Conservation (phyloP, 2,329 filamentous ascomycete genomes). For the Paracorniculantispora psalliotae region DNA sequence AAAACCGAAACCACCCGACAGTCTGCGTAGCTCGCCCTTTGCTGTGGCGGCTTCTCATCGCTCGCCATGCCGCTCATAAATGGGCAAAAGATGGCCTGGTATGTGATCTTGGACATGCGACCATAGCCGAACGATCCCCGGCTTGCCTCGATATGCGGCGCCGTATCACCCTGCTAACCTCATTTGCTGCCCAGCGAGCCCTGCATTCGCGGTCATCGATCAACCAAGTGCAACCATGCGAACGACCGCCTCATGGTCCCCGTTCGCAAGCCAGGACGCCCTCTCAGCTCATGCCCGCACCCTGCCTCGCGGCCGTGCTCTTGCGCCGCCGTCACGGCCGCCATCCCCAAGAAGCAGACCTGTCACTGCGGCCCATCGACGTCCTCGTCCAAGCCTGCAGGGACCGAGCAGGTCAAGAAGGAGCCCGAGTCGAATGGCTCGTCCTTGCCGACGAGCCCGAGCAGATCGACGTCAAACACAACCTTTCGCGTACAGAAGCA, state of each 20-base stretch:
- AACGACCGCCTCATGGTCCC: slow-evolving; percentile 64
- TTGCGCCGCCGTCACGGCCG: slow-evolving; percentile 59
- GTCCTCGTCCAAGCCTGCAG: slow-evolving; percentile 17
- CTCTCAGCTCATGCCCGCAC: slow-evolving; percentile 65
- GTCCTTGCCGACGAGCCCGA: slow-evolving; percentile 26
- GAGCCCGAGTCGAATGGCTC: slow-evolving; percentile 21
- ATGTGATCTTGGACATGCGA: slow-evolving; percentile 31
- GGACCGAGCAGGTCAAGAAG: slow-evolving; percentile 20
- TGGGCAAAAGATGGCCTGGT: slow-evolving; percentile 71
- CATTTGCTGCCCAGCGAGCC: slow-evolving; percentile 54
- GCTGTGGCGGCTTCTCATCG: background rate
- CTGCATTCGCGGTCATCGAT: slow-evolving; percentile 71
- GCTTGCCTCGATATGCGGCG: background rate
- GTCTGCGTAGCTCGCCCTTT: background rate
- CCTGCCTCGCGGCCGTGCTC: slow-evolving; percentile 56
- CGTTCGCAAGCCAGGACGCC: slow-evolving; percentile 67
- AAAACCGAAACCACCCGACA: background rate
- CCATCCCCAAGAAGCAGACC: slow-evolving; percentile 54
- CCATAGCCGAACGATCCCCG: too few species aligned
- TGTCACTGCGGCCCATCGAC: slow-evolving; percentile 47
- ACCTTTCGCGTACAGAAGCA: slow-evolving; percentile 45
- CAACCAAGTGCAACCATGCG: slow-evolving; percentile 67
- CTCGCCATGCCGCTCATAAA: slow-evolving; percentile 61
- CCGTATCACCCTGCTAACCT: background rate
- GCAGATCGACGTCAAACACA: slow-evolving; percentile 25